Conservation (phyloP, 2,329 filamentous ascomycete genomes). For the Ophiostoma angusticollis region DNA sequence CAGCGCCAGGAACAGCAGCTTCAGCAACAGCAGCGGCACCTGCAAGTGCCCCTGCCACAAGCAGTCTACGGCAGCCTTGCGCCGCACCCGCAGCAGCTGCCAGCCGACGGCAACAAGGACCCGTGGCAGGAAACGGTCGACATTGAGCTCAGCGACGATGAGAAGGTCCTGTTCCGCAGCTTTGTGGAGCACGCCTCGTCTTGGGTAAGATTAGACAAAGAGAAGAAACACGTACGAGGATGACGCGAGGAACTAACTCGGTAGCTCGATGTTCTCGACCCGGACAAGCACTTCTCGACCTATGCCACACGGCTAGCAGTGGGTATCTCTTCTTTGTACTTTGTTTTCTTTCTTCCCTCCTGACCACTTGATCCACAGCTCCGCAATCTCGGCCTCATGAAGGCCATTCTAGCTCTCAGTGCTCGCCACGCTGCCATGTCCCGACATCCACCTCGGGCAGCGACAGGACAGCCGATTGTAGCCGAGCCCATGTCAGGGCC, state of each 20-base stretch:
- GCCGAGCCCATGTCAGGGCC: too few relatives aligned
- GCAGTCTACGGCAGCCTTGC: too few relatives aligned
- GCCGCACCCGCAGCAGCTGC: constrained; percentile 5
- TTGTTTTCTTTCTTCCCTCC: too few relatives aligned
- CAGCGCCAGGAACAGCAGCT: neutral
- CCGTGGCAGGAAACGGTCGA: constrained; percentile 18
- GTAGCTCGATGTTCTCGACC: constrained; percentile 12
- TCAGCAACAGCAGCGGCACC: neutral
- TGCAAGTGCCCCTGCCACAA: constrained; percentile 3
- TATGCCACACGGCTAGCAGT: constrained; percentile 9
- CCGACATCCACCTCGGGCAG: neutral
- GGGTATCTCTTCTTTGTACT: neutral
- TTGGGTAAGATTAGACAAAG: constrained; percentile 11
- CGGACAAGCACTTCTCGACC: constrained; percentile 4
- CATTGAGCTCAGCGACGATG: constrained; percentile 16
- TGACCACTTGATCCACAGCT: neutral
- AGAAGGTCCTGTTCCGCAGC: constrained; percentile 19
- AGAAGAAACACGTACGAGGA: too few relatives aligned
- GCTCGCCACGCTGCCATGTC: neutral
- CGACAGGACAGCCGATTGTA: neutral
- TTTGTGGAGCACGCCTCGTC: constrained; percentile 18
- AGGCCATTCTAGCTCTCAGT: constrained; percentile 9
- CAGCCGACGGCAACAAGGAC: constrained; percentile 15
- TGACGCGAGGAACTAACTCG: too few relatives aligned
- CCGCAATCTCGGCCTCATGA: constrained; percentile 12